Base-by-base conservation (phyloP, 768 basidiomycete genomes). In the Hygrophoropsis aurantiaca region DNA sequence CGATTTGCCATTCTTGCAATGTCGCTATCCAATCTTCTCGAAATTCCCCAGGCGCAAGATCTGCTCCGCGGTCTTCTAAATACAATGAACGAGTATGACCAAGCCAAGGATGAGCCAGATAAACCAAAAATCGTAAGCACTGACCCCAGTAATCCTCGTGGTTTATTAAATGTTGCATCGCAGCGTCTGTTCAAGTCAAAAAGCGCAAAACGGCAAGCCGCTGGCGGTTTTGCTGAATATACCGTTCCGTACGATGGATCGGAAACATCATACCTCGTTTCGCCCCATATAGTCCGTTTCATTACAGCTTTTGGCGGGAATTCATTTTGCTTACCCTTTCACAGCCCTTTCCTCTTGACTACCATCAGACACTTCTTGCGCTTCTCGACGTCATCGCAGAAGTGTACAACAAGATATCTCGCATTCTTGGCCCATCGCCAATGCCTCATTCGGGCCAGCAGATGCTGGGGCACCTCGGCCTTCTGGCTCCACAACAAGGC, bases 301-400 rank as follows among this genome's bases (percentile, higher is more conserved):
- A 50, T 37, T 18, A 26, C 8, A n/a, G n/a, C n/a, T n/a, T 44
- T 8, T 46, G 16, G 33, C 26, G 40, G n/a, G 16, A 19, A 26
- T 20, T 33, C 18, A 20, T 46, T 21, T 24, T 10, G 52, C 37
- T 51, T 42, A 49, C 45, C 27, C 21, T 24, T 44, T 9, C 42
- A 43, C 52, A 93, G 91, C 87, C 92, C n/a, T 94, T 94, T 67
- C 73, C 85, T 3, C 65, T 94, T 45, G 92, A 94, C 65, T 94
- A 95, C 61, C 85, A 90, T 54, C 87, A 94, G 67, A 89, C 88
- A 9, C 79, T 94, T 27, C 80, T 92, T 44, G 90, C 92, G 26
- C 81, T 93, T 21, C 82, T 93, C 44, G 93, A 94, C 60, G 87
- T 94, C 40, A 78, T 94, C 33, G 88, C 89, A 15, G 90, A 93